Percentiles rank a stretch among this genome's conserved stretches.
Conservation (phyloP, 2,329 filamentous ascomycete species). For the Trichoderma hamatum region DNA sequence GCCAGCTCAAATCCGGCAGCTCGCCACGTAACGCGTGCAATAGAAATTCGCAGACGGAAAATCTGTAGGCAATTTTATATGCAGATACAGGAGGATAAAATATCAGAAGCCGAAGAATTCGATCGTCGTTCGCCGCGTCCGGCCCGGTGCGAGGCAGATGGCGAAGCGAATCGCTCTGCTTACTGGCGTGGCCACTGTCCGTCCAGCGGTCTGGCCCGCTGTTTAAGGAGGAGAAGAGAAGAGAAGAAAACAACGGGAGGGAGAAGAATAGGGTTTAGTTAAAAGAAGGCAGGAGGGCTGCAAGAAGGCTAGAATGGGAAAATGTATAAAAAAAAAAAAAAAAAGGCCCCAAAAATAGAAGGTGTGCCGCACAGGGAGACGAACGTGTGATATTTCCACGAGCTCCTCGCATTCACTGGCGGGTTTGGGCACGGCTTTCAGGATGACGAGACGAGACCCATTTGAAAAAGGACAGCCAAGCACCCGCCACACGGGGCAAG, state of each 20-base stretch:
- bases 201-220: slow-evolving; percentile 9
- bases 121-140: slow-evolving; percentile 13
- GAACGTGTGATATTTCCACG: slow-evolving; percentile 16
- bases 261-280: background rate
- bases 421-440: slow-evolving; percentile 3
- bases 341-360: background rate
- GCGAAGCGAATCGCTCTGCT: slow-evolving; percentile 20
- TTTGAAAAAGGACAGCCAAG: slow-evolving; percentile 3
- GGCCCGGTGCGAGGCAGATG: background rate
- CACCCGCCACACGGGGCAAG: slow-evolving; percentile 17
- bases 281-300: slow-evolving; percentile 9
- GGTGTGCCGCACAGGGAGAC: slow-evolving; percentile 25
- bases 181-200: slow-evolving; percentile 5
- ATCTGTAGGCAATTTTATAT: background rate
- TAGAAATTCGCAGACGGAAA: background rate
- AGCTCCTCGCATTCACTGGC: slow-evolving; percentile 25
- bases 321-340: background rate
- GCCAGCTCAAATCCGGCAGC: slow-evolving; percentile 11
- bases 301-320: slow-evolving; percentile 2
- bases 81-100: background rate
- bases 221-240: background rate
- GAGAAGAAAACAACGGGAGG: background rate
- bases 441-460: slow-evolving; percentile 10
- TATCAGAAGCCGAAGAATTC: background rate
- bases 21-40: slow-evolving; percentile 10